Percentiles rank a stretch among this genome's conserved stretches.
Conservation (phyloP, 257 asterid genomes). For the Lantana camara region DNA sequence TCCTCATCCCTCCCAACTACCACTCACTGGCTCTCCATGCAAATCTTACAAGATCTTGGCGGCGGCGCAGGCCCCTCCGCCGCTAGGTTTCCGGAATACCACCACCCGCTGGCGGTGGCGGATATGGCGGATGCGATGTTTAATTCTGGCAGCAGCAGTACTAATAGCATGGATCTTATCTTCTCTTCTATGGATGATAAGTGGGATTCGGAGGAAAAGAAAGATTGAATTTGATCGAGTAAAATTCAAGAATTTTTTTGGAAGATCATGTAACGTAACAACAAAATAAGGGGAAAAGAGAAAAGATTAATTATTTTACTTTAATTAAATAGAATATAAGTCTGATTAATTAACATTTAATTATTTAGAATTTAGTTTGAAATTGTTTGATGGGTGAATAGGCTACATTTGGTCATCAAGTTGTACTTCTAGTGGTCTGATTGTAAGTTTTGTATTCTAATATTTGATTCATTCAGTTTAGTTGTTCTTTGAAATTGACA, state of each 20-base stretch:
- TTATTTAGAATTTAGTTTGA: background rate
- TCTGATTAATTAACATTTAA: background rate
- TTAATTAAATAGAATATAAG: background rate
- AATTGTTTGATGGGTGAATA: too few relatives aligned
- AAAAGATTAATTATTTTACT: too few relatives aligned
- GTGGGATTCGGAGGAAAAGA: constrained; percentile 64
- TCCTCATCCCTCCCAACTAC: constrained; percentile 27
- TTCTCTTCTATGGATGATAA: constrained; percentile 69
- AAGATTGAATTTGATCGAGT: constrained; percentile 25
- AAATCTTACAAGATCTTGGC: constrained; percentile 32
- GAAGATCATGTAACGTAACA: background rate
- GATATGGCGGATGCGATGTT: constrained; percentile 89
- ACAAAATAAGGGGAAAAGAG: too few relatives aligned
- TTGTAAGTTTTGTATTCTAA: constrained; percentile 13
- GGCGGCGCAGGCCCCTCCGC: constrained; percentile 34
- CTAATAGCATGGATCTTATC: constrained; percentile 73
- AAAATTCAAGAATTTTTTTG: background rate
- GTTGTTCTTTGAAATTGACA: background rate
- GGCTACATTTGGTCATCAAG: background rate
- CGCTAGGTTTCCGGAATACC: constrained; percentile 31
- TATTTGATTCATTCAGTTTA: constrained; percentile 24
- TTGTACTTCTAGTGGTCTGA: constrained; percentile 3
- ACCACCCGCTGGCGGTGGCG: constrained; percentile 50
- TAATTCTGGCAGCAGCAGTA: constrained; percentile 77
- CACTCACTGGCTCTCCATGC: constrained; percentile 68